Conservation (phyloP, 2,329 filamentous ascomycete genomes). For the Meredithiella fracta region DNA sequence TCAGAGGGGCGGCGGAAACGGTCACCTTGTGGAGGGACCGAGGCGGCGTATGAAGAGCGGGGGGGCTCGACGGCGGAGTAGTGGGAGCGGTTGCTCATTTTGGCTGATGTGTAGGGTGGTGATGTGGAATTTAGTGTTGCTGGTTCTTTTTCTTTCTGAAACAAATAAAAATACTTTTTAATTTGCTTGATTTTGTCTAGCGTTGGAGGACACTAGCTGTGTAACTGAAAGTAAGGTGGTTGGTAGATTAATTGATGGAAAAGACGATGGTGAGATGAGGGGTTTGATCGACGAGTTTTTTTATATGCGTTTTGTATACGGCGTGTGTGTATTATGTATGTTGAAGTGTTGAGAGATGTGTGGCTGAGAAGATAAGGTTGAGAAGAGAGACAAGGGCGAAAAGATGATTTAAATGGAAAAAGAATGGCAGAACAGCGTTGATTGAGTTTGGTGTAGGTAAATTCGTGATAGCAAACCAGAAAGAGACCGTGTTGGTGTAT, state of each 20-base stretch:
- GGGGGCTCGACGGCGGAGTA: constrained; percentile 10
- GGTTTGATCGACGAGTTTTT: background rate
- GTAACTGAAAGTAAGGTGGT: background rate
- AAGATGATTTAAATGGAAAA: too few species aligned
- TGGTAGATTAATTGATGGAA: background rate
- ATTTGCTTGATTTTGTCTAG: background rate
- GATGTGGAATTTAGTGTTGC: background rate
- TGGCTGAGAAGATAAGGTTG: too few species aligned
- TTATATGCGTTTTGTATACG: background rate
- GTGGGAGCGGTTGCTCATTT: constrained; percentile 13
- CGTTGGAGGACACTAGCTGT: background rate
- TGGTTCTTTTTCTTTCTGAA: background rate
- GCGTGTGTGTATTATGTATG: background rate
- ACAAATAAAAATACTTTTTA: background rate
- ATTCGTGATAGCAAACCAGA: too few species aligned
- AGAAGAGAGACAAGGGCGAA: too few species aligned
- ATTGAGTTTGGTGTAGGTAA: too few species aligned
- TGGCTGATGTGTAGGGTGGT: background rate
- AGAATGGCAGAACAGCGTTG: too few species aligned
- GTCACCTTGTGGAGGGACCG: background rate
- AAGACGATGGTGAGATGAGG: background rate
- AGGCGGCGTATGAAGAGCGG: constrained; percentile 7
- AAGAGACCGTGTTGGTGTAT: too few species aligned
- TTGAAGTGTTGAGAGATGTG: too few species aligned
- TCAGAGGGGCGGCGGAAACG: constrained; percentile 8